These are phyloP conservation scores for Eurotiales sp. DNA, from an alignment of 2,329 filamentous ascomycete genomes.

Conservation along the genomic window DNA sequence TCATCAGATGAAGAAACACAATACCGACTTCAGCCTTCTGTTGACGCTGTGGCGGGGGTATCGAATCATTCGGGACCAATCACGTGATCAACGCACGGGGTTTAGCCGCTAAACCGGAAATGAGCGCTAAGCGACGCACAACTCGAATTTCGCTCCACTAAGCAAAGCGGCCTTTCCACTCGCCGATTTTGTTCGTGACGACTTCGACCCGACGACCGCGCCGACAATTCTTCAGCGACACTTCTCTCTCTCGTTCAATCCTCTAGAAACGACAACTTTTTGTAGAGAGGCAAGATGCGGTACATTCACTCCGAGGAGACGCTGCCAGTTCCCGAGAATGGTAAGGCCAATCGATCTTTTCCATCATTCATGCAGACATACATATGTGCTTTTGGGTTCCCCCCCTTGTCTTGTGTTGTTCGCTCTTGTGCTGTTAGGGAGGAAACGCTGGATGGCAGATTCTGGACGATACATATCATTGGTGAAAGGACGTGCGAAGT, in stretches of 20 bases:
- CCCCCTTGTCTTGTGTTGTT: too few relatives aligned
- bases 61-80: too few relatives aligned
- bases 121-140: slow-evolving; percentile 42
- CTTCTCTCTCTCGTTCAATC: slow-evolving; percentile 33
- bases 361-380: too few relatives aligned
- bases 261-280: slow-evolving; percentile 18
- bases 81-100: slow-evolving; percentile 29
- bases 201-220: slow-evolving; percentile 27
- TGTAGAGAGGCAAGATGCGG: slow-evolving; percentile 75
- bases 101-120: slow-evolving; percentile 37
- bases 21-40: too few relatives aligned
- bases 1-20: too few relatives aligned
- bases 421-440: too few relatives aligned
- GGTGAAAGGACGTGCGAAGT: background rate
- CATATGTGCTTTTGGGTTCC: background rate
- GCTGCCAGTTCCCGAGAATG: slow-evolving; percentile 93
- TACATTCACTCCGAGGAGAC: slow-evolving; percentile 99
- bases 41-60: too few relatives aligned
- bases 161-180: slow-evolving; percentile 16
- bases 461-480: background rate
- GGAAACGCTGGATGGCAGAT: background rate
- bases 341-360: slow-evolving; percentile 59
- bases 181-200: slow-evolving; percentile 29
- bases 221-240: slow-evolving; percentile 32
- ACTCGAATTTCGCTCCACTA: slow-evolving; percentile 41